Evolutionary conservation across 257 asterid genomes (phyloP).

Genomic region (Jasminum sambac): DNA sequence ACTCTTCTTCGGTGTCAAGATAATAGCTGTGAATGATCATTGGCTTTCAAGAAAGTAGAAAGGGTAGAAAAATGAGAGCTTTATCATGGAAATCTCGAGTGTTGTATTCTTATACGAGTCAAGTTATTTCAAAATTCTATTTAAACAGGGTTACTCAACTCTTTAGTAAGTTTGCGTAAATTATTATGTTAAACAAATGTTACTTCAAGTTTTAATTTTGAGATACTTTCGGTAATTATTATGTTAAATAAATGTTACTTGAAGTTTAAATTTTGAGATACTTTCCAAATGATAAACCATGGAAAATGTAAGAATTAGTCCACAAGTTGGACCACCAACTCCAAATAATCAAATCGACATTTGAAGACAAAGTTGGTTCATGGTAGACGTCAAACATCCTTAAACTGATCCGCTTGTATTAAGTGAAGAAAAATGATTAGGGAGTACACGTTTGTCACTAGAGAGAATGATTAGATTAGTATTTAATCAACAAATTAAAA

Average conservation of each 20-base stretch:
- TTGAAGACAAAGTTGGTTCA: background rate
- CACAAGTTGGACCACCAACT: conserved; percentile 17
- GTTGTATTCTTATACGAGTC: background rate
- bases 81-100: background rate
- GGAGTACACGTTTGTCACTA: background rate
- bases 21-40: background rate
- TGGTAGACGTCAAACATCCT: background rate
- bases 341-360: background rate
- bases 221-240: too few species aligned
- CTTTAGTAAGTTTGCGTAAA: too few species aligned
- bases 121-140: background rate
- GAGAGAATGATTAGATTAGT: background rate
- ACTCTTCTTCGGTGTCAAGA: background rate
- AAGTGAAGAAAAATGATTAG: background rate
- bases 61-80: background rate
- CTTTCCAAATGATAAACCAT: too few species aligned
- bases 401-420: background rate
- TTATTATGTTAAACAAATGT: too few species aligned
- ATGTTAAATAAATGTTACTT: too few species aligned
- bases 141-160: too few species aligned
- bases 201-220: too few species aligned
- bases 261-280: too few species aligned
- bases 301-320: too few species aligned
- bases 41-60: background rate
- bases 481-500: too few species aligned